Evolutionary conservation across 2,329 filamentous ascomycete species (phyloP).

Genomic region (Juglanconis juglandina): DNA sequence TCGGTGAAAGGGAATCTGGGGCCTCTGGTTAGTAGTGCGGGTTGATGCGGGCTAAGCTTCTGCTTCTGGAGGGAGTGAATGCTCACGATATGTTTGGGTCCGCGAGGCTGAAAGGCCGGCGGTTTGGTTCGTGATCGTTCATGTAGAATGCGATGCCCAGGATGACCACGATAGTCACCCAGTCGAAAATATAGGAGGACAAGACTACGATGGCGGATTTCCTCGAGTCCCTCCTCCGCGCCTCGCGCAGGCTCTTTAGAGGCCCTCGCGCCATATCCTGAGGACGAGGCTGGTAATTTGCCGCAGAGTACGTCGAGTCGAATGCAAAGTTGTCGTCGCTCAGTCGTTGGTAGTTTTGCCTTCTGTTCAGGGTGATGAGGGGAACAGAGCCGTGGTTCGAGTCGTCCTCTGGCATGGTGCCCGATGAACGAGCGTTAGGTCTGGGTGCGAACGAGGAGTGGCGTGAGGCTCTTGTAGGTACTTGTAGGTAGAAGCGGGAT

Average conservation of each 20-base stretch:
- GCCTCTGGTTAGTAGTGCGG: not conserved
- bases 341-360: constrained; percentile 5
- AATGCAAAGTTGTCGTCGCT: not conserved
- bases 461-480: too few species aligned
- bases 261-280: constrained; percentile 11
- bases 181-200: constrained; percentile 69
- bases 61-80: not conserved
- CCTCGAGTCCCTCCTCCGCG: constrained; percentile 14
- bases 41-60: not conserved
- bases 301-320: constrained; percentile 10
- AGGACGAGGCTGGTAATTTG: not conserved
- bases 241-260: constrained; percentile 10
- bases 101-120: constrained; percentile 66
- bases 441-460: not conserved
- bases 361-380: constrained; percentile 12
- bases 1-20: constrained; percentile 66
- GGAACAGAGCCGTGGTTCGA: constrained; percentile 11
- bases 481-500: too few species aligned
- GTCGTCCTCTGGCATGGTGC: constrained; percentile 7
- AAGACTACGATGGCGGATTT: constrained; percentile 41
- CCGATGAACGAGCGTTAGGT: not conserved
- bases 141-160: constrained; percentile 58
- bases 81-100: constrained; percentile 72
- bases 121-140: constrained; percentile 59
- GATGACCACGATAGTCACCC: constrained; percentile 62